Evolutionary conservation across 441 rosid genomes (phyloP).

Genomic region (Manihot esculenta): DNA sequence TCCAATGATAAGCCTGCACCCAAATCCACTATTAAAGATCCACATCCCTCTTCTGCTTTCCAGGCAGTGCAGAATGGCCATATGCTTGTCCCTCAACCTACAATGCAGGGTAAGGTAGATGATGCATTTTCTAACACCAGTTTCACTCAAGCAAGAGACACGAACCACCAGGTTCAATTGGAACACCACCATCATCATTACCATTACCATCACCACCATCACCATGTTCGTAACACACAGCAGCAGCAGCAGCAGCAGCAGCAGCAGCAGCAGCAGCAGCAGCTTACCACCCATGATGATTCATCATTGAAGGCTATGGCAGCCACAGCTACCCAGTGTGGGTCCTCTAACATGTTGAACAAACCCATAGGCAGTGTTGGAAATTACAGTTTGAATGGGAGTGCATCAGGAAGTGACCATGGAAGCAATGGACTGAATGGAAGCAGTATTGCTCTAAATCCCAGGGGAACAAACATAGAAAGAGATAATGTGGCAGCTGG

Average conservation of each 20-base stretch:
- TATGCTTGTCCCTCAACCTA: slow-evolving; percentile 25
- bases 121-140: slow-evolving; percentile 19
- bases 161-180: slow-evolving; percentile 39
- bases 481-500: slow-evolving; percentile 27
- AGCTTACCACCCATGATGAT: slow-evolving; percentile 26
- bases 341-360: slow-evolving; percentile 35
- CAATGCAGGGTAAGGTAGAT: slow-evolving; percentile 29
- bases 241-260: slow-evolving; percentile 23
- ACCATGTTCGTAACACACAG: slow-evolving; percentile 31
- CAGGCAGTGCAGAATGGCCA: slow-evolving; percentile 34
- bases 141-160: slow-evolving; percentile 21
- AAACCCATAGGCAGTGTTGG: slow-evolving; percentile 27
- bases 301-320: slow-evolving; percentile 23
- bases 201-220: slow-evolving; percentile 31
- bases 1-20: slow-evolving; percentile 27
- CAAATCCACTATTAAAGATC: slow-evolving; percentile 28
- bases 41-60: slow-evolving; percentile 33
- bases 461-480: slow-evolving; percentile 26
- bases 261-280: slow-evolving; percentile 18
- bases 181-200: slow-evolving; percentile 40
- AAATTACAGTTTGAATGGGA: slow-evolving; percentile 33
- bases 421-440: slow-evolving; percentile 47
- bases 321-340: slow-evolving; percentile 34
- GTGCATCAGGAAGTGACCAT: slow-evolving; percentile 44
- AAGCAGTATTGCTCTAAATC: slow-evolving; percentile 30